A percentile compares a stretch with the other conserved stretches of the same genome.
Conservation (phyloP, 1,284 basidiomycete species). For the Leccinum proliferum region DNA sequence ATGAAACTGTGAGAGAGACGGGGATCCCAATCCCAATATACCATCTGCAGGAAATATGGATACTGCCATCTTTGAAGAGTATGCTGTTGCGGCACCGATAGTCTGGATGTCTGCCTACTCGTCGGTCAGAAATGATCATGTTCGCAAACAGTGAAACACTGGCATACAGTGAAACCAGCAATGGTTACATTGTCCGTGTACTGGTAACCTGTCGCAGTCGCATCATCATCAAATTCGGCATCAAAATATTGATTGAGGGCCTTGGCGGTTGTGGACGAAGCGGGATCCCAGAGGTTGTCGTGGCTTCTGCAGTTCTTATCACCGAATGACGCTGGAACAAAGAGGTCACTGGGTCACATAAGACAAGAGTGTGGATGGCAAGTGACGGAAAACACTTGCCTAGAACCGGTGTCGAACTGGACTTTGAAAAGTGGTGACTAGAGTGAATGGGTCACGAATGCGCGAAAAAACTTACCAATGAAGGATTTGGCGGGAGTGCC, state of each 20-base stretch:
- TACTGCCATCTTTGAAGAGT: background rate
- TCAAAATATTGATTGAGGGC: background rate
- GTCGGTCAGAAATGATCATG: background rate
- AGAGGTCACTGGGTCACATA: background rate
- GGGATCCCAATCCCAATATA: background rate
- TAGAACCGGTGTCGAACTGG: background rate
- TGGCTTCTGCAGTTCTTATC: background rate
- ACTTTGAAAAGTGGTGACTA: background rate
- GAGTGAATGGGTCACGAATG: background rate
- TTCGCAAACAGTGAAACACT: background rate
- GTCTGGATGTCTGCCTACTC: background rate
- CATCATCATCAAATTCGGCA: background rate
- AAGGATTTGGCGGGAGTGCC: background rate
- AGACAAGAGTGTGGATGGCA: background rate
- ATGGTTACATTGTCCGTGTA: background rate
- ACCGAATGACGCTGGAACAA: background rate
- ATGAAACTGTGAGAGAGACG: background rate
- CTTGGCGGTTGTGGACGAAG: background rate
- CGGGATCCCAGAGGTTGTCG: background rate
- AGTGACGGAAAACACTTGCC: background rate
- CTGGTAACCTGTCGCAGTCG: background rate
- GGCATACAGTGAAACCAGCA: background rate
- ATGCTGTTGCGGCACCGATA: background rate
- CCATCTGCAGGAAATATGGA: background rate
- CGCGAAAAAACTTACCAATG: background rate